These are phyloP conservation scores for Eimeria maxima DNA, from an alignment of 169 alveolate species.

Conservation along the genomic window DNA sequence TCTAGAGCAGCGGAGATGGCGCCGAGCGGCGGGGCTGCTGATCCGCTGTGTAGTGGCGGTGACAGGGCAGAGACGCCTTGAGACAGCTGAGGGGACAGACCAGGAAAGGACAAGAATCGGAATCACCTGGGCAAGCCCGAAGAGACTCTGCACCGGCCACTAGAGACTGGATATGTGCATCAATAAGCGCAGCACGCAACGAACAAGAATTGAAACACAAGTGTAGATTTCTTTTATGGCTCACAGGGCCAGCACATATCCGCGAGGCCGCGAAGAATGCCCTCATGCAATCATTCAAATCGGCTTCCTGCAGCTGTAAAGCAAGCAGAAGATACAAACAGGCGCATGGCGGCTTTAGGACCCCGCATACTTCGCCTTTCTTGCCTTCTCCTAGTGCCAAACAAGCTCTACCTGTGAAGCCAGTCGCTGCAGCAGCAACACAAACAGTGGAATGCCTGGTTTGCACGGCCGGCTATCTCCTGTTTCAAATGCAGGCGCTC, in stretches of 20 bases:
- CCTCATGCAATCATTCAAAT: slow-evolving; percentile 38
- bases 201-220: not conserved
- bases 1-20: not conserved
- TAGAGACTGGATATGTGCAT: not conserved
- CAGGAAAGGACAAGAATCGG: not conserved
- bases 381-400: not conserved
- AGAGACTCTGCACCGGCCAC: not conserved
- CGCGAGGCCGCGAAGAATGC: slow-evolving; percentile 27
- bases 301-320: slow-evolving; percentile 20
- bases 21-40: not conserved
- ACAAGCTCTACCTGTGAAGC: not conserved
- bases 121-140: not conserved
- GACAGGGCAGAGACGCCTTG: not conserved
- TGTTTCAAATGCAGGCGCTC: not conserved
- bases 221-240: not conserved
- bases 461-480: not conserved
- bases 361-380: not conserved
- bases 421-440: not conserved
- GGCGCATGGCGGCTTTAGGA: not conserved
- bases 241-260: slow-evolving; percentile 3
- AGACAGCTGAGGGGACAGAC: not conserved
- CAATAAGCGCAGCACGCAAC: not conserved
- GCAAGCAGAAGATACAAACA: not conserved
- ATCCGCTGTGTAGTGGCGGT: not conserved
- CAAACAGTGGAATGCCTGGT: slow-evolving; percentile 16